Conservation (phyloP, 805 yeast genomes). For the Tetrapisispora phaffii region DNA sequence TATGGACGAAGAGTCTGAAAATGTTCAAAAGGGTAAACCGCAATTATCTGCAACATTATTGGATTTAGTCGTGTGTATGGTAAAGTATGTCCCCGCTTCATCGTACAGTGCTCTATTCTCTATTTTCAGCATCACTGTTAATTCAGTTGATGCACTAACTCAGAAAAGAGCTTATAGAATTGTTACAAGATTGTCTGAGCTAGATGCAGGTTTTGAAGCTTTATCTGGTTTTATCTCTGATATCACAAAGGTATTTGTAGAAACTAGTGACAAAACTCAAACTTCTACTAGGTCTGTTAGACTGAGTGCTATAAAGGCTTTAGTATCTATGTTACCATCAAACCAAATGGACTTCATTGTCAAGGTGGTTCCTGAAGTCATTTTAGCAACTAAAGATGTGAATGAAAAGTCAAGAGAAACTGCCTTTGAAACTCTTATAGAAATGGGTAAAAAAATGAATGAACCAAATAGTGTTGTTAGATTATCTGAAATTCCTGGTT, state of each 20-base stretch:
- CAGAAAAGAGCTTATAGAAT: conserved; percentile 89
- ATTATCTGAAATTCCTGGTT: conserved; percentile 56
- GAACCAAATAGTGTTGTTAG: conserved; percentile 56
- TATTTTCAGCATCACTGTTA: conserved; percentile 64
- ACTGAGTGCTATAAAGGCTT: conserved; percentile 51
- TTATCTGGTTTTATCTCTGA: conserved; percentile 43
- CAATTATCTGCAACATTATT: conserved; percentile 72
- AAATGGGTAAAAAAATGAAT: conserved; percentile 72
- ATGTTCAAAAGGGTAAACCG: conserved; percentile 22
- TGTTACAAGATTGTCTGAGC: conserved; percentile 58
- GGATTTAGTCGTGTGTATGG: conserved; percentile 82
- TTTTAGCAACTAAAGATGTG: conserved; percentile 80
- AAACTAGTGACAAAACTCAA: conserved; percentile 47
- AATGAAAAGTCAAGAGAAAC: conserved; percentile 85
- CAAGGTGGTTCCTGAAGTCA: conserved; percentile 73
- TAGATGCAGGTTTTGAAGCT: conserved; percentile 51
- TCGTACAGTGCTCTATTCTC: conserved; percentile 65
- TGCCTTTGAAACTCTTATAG: conserved; percentile 64
- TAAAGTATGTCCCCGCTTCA: conserved; percentile 65
- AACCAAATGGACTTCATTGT: conserved; percentile 70
- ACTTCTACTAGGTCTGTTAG: conserved; percentile 76
- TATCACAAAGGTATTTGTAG: conserved; percentile 50
- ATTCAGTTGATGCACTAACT: conserved; percentile 49
- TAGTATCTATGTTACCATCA: conserved; percentile 54
- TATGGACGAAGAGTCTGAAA: conserved; percentile 45